phyloP scores from a whole-genome alignment of 2,329 filamentous ascomycete species.

The Rutstroemia sp. region DNA sequence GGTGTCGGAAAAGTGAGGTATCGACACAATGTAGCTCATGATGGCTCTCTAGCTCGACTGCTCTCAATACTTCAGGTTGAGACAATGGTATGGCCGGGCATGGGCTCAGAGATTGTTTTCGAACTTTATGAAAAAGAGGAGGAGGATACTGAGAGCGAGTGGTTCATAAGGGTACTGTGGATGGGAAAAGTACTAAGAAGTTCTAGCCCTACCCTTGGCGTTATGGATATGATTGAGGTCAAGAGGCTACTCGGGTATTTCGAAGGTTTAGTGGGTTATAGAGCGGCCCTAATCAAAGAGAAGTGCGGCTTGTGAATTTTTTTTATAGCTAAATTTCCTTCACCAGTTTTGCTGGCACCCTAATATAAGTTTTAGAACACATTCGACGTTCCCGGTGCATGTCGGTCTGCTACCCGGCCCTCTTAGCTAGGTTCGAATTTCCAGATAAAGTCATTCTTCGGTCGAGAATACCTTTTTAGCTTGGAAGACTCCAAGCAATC shows the following conservation, averaged over 20 bases:
- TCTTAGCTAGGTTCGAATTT: no score
- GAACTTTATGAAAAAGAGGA: slow-evolving; percentile 53
- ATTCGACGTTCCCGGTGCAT: no score
- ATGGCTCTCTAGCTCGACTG: slow-evolving; percentile 62
- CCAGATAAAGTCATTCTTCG: no score
- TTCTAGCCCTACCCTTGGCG: slow-evolving; percentile 59
- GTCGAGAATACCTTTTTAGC: no score
- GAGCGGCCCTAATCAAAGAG: slow-evolving; percentile 37
- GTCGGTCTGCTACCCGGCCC: no score
- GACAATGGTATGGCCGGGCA: slow-evolving; percentile 76
- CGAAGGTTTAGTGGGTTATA: slow-evolving; percentile 58
- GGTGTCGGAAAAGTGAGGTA: slow-evolving; percentile 45
- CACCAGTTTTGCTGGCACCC: no score
- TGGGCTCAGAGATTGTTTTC: slow-evolving; percentile 73
- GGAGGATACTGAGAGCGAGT: slow-evolving; percentile 21
- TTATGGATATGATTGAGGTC: slow-evolving; percentile 63
- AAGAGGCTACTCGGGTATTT: slow-evolving; percentile 61
- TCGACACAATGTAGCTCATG: slow-evolving; percentile 73
- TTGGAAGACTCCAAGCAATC: no score
- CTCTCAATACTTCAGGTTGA: slow-evolving; percentile 66
- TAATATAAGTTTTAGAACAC: no score
- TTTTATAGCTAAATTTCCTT: no score
- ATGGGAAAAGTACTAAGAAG: slow-evolving; percentile 59
- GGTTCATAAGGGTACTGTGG: slow-evolving; percentile 63
- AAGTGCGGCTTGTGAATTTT: slow-evolving; percentile 19